phyloP scores from a whole-genome alignment of 768 basidiomycete genomes.

The Boletus insuetus region DNA sequence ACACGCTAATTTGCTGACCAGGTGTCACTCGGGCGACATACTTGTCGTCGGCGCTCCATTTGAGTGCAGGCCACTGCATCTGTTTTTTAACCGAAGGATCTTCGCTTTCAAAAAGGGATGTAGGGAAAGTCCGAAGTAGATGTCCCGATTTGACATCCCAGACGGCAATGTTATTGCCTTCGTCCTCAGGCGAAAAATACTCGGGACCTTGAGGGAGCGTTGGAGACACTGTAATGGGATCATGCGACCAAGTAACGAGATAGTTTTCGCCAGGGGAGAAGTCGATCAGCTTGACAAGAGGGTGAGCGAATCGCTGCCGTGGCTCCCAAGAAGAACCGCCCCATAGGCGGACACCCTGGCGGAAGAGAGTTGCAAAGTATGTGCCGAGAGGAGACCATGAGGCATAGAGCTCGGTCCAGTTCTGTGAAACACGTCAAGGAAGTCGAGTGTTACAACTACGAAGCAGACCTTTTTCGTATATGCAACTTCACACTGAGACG shows the following conservation, averaged over 20 bases:
- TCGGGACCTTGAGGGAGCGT: slow-evolving; percentile 78
- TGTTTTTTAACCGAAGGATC: slow-evolving; percentile 64
- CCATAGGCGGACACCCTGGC: slow-evolving; percentile 95
- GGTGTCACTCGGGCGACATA: slow-evolving; percentile 87
- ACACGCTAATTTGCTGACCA: slow-evolving; percentile 92
- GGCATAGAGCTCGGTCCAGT: slow-evolving; percentile 96
- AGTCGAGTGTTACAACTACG: not conserved
- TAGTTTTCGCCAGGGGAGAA: slow-evolving; percentile 98
- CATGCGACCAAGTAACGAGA: slow-evolving; percentile 96
- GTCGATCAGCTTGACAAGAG: slow-evolving; percentile 91
- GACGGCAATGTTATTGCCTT: slow-evolving; percentile 95
- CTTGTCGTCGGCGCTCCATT: slow-evolving; percentile 97
- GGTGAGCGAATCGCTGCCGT: slow-evolving; percentile 91
- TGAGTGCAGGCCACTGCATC: slow-evolving; percentile 92
- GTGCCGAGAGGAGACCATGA: slow-evolving; percentile 97
- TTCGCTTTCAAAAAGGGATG: slow-evolving; percentile 59
- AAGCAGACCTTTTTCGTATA: slow-evolving; percentile 66
- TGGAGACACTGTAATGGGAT: slow-evolving; percentile 84
- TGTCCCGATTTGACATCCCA: slow-evolving; percentile 96
- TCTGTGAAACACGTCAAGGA: slow-evolving; percentile 42
- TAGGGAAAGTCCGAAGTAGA: slow-evolving; percentile 88
- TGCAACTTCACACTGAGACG: slow-evolving; percentile 79
- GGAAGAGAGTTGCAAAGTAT: slow-evolving; percentile 90
- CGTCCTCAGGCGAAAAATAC: slow-evolving; percentile 90
- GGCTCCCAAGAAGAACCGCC: slow-evolving; percentile 89